Evolutionary conservation across 202 grass and related monocot genomes (phyloP).

Genomic region (Hordeum pubiflorum): DNA sequence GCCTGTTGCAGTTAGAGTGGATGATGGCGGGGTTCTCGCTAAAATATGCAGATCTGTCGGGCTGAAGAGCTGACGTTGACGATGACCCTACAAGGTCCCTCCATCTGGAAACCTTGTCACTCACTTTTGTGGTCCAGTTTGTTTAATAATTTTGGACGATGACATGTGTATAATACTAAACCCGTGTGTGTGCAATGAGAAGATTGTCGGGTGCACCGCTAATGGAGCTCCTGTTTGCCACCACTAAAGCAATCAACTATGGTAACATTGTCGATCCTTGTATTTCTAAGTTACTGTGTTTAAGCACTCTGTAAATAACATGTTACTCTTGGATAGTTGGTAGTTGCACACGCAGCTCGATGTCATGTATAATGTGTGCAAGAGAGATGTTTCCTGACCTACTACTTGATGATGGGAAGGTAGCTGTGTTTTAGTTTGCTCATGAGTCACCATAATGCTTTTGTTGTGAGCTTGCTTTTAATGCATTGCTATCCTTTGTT

Average conservation of each 20-base stretch:
- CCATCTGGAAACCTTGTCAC: neutral
- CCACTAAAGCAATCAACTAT: neutral
- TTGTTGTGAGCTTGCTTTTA: slow-evolving; percentile 6
- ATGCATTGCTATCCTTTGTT: neutral
- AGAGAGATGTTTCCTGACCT: neutral
- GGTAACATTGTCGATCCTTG: neutral
- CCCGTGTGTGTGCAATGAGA: slow-evolving; percentile 11
- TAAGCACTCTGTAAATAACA: slow-evolving; percentile 4
- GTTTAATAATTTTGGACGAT: neutral
- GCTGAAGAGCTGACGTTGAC: slow-evolving; percentile 35
- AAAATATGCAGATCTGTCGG: slow-evolving; percentile 43
- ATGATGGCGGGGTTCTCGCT: slow-evolving; percentile 17
- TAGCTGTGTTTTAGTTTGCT: neutral
- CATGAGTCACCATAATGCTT: neutral
- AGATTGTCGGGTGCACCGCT: neutral
- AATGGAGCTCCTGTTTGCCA: neutral
- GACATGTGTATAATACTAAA: slow-evolving; percentile 14
- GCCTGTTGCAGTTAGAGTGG: slow-evolving; percentile 20
- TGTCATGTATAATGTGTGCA: slow-evolving; percentile 9
- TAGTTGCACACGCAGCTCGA: neutral
- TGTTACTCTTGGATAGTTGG: neutral
- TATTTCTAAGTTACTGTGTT: slow-evolving; percentile 5
- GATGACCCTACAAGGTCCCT: neutral
- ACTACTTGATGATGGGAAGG: neutral
- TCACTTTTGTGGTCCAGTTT: slow-evolving; percentile 6